Percentiles rank a stretch among this genome's conserved stretches.
Evolutionary conservation across 2,329 filamentous ascomycete species (phyloP).

Genomic region (Cryphonectria naterciae): DNA sequence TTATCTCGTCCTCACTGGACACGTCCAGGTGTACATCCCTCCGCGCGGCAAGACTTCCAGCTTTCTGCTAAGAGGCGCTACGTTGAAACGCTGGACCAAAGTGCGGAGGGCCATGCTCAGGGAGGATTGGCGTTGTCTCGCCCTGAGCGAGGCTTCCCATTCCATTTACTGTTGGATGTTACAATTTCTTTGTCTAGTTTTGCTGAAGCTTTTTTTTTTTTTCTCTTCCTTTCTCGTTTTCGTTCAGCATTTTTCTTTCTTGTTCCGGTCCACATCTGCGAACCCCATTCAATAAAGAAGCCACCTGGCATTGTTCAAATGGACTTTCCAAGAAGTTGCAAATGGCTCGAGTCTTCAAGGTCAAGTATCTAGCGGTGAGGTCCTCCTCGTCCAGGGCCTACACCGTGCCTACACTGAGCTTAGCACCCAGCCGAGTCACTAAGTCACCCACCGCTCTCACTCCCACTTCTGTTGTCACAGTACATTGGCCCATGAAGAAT

Average conservation of each 20-base stretch:
- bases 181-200: neutral
- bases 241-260: neutral
- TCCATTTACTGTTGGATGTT: neutral
- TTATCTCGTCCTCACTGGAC: neutral
- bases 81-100: neutral
- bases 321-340: neutral
- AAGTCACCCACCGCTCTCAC: neutral
- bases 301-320: neutral
- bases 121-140: neutral
- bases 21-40: neutral
- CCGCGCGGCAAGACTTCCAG: neutral
- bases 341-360: neutral
- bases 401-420: neutral
- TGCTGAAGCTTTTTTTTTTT: neutral
- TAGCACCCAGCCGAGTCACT: neutral
- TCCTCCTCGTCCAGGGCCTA: neutral
- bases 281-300: neutral
- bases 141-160: neutral
- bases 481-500: neutral
- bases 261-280: neutral
- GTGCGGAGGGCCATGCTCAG: neutral
- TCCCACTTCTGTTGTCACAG: neutral
- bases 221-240: neutral
- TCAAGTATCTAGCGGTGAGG: neutral
- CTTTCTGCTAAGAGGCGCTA: neutral